Conservation (phyloP, 1,139 yeast species). For the Debaryomycetaceae sp. region DNA sequence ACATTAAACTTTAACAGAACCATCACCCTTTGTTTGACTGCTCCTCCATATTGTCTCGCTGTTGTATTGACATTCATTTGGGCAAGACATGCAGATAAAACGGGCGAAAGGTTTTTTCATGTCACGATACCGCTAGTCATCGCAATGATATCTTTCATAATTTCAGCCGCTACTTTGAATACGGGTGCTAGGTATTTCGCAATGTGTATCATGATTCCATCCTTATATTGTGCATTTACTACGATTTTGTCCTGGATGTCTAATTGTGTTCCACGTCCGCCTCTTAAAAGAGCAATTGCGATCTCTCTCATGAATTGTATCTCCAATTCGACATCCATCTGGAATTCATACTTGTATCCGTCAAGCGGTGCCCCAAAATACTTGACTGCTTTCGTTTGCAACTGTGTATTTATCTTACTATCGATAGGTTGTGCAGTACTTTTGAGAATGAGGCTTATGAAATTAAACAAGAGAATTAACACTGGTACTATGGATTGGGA, state of each 20-base stretch:
- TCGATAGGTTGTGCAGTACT: slow-evolving; percentile 39
- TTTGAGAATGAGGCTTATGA: slow-evolving; percentile 35
- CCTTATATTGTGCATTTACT: slow-evolving; percentile 54
- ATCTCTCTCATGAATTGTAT: slow-evolving; percentile 50
- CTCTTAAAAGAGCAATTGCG: slow-evolving; percentile 52
- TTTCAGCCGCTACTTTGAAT: slow-evolving; percentile 51
- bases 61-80: slow-evolving; percentile 51
- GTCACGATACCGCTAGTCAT: slow-evolving; percentile 42
- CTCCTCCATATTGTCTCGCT: slow-evolving; percentile 58
- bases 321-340: slow-evolving; percentile 50
- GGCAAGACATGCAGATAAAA: slow-evolving; percentile 56
- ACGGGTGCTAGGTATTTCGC: slow-evolving; percentile 60
- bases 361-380: slow-evolving; percentile 40
- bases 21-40: slow-evolving; percentile 53
- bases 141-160: slow-evolving; percentile 48
- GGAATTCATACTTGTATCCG: slow-evolving; percentile 52
- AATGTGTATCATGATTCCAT: slow-evolving; percentile 60
- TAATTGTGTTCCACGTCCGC: slow-evolving; percentile 50
- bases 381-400: slow-evolving; percentile 44
- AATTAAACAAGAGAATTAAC: slow-evolving; percentile 41
- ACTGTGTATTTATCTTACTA: slow-evolving; percentile 43
- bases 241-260: slow-evolving; percentile 57
- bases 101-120: slow-evolving; percentile 56
- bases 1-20: slow-evolving; percentile 50
- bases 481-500: slow-evolving; percentile 52